Base-by-base conservation (phyloP, 768 basidiomycete species). In the Mycena capillaripes region DNA sequence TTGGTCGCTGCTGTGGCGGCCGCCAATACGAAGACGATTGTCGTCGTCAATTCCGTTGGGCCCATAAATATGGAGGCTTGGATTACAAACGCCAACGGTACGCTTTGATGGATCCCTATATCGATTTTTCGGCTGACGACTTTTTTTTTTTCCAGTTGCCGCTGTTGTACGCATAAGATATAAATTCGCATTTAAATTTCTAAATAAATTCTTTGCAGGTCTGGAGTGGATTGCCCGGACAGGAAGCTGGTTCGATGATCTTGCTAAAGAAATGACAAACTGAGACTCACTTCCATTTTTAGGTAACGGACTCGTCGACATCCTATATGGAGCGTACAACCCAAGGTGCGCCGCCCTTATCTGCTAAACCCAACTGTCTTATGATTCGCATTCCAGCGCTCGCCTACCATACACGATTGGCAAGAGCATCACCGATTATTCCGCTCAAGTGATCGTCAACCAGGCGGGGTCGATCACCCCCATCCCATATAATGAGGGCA, bases 1-100 rank as follows among this genome's bases (percentile, higher is more conserved):
- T 77, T 90, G 66, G 84, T 91, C 11, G 79, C 84, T 46, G 81
- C 82, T 32, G 90, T 90, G 17, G 91, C 92, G 3, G 80, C 81
- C 29, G 82, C 82, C n/a, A 90, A 90, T 76, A 79, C 84, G 29
- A 87, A 89, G 75, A 92, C 90, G 1, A 83, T 95, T 40, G 92
- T 94, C 42, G 87, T 93, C 12, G 85, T 93, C 6, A 90, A 94
- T 77, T 86, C 87, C 10, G 91, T 92, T 55, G 92, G 92, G 0
- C 86, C 89, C 0, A 87, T 91, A 59, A 83, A 84, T 34, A 82
- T 88, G 82, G 89, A 92, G 79, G 73, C 86, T 25, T 91, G 91
- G 89, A 87, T 89, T 48, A 84, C 85, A 61, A 83, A 91, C 73
- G 79, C 85, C 2, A 92, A 92, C 77, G 84, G 81, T 84, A 67